These are phyloP conservation scores for Serendipita sp. DNA, from an alignment of 768 basidiomycete species.

Conservation along the genomic window DNA sequence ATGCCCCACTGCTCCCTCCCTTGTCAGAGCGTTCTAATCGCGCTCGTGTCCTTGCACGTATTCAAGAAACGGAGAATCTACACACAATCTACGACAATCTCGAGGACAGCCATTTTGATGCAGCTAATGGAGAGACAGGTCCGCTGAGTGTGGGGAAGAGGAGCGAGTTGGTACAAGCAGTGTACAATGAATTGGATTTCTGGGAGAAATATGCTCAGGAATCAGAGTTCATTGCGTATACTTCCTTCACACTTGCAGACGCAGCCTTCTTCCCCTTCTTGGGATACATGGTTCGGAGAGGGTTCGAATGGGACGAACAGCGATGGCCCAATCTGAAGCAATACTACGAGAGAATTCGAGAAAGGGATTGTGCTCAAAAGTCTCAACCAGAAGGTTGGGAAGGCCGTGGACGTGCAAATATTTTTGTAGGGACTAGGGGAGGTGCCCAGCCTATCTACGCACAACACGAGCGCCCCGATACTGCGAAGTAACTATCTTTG, in stretches of 20 bases:
- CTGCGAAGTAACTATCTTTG: not conserved
- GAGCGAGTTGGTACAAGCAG: not conserved
- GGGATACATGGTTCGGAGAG: not conserved
- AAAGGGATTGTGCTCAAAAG: not conserved
- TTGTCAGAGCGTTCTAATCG: not conserved
- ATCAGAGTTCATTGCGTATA: not conserved
- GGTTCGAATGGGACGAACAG: not conserved
- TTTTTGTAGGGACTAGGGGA: not conserved
- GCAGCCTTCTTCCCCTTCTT: constrained; percentile 4
- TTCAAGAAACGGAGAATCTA: not conserved
- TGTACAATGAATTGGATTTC: not conserved
- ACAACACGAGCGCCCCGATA: not conserved
- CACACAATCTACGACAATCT: not conserved
- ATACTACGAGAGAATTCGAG: not conserved
- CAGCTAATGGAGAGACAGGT: not conserved
- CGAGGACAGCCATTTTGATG: not conserved
- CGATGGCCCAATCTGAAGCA: not conserved
- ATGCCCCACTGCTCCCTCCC: not conserved
- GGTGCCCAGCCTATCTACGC: not conserved
- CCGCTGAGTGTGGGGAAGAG: not conserved
- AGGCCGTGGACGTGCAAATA: not conserved
- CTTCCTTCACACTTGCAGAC: not conserved
- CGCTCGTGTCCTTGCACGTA: constrained; percentile 4
- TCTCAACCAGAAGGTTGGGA: constrained; percentile 4
- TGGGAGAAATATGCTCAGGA: constrained; percentile 3